These are phyloP conservation scores for Plasmodium vinckei DNA, from an alignment of 169 alveolate genomes.

Conservation along the genomic window DNA sequence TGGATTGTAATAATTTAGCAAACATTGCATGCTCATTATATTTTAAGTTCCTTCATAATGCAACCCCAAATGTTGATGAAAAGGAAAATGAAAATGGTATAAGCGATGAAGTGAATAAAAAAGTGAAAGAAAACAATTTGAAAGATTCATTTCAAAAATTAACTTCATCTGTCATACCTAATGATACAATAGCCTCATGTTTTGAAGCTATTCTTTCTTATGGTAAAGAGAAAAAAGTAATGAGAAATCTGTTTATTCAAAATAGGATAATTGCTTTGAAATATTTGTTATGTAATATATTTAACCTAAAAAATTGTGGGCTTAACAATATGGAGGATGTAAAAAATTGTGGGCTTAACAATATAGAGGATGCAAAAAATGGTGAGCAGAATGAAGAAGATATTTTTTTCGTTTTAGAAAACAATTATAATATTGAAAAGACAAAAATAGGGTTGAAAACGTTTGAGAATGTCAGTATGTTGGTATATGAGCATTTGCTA, in stretches of 20 bases:
- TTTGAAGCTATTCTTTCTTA: constrained; percentile 24
- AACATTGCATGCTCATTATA: constrained; percentile 46
- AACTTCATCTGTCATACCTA: constrained; percentile 14
- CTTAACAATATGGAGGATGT: background rate
- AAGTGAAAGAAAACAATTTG: background rate
- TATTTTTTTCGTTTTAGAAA: background rate
- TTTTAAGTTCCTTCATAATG: constrained; percentile 2
- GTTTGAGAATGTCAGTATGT: constrained; percentile 7
- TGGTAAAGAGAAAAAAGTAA: constrained; percentile 25
- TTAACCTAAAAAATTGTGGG: constrained; percentile 14
- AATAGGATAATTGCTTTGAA: constrained; percentile 42
- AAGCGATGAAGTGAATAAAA: background rate
- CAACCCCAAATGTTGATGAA: background rate
- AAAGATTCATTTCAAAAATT: constrained; percentile 28
- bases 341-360: background rate
- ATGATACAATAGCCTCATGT: constrained; percentile 13
- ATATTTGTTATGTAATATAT: constrained; percentile 27
- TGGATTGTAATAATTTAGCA: constrained; percentile 66
- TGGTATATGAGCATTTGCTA: constrained; percentile 31
- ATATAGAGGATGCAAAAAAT: background rate
- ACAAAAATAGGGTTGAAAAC: background rate
- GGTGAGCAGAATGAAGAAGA: background rate
- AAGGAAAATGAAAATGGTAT: background rate
- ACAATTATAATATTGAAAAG: background rate
- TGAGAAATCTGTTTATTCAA: constrained; percentile 35